Evolutionary conservation across 1,284 basidiomycete species (phyloP).

Genomic region (Leccinum glutinopallens): DNA sequence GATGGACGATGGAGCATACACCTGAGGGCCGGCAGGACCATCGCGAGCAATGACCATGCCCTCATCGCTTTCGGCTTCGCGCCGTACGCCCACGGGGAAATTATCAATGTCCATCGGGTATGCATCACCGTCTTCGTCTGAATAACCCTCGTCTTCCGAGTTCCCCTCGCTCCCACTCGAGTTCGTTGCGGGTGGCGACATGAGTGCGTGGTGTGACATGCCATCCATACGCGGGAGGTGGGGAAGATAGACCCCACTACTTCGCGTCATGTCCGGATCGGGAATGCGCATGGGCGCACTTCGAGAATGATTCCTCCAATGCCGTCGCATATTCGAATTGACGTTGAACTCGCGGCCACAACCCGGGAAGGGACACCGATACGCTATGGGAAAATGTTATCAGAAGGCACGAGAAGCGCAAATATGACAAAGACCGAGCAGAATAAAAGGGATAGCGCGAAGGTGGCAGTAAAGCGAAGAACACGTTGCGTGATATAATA

Average conservation of each 20-base stretch:
- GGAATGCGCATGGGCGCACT: slow-evolving; percentile 27
- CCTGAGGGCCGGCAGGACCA: slow-evolving; percentile 3
- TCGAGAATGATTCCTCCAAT: slow-evolving; percentile 64
- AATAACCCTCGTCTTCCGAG: slow-evolving; percentile 33
- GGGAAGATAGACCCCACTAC: slow-evolving; percentile 17
- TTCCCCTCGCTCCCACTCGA: slow-evolving; percentile 34
- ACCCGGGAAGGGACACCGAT: slow-evolving; percentile 70
- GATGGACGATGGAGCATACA: slow-evolving; percentile 9
- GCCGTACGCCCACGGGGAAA: background rate
- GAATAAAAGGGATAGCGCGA: slow-evolving; percentile 17
- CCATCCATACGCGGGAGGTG: slow-evolving; percentile 20
- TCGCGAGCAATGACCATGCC: slow-evolving; percentile 6
- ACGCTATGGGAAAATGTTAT: slow-evolving; percentile 49
- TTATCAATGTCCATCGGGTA: slow-evolving; percentile 32
- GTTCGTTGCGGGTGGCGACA: slow-evolving; percentile 35
- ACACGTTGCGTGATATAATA: slow-evolving; percentile 29
- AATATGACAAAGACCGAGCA: slow-evolving; percentile 2
- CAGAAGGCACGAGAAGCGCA: slow-evolving; percentile 11
- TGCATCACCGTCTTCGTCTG: slow-evolving; percentile 27
- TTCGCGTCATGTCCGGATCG: slow-evolving; percentile 23
- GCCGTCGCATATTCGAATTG: slow-evolving; percentile 80
- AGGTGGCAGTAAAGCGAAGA: slow-evolving; percentile 22
- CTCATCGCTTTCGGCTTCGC: slow-evolving; percentile 18
- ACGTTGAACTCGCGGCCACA: slow-evolving; percentile 78
- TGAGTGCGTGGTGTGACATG: slow-evolving; percentile 25